Conservation (phyloP, 352 stramenopile genomes). For the Phytophthora foliorum region DNA sequence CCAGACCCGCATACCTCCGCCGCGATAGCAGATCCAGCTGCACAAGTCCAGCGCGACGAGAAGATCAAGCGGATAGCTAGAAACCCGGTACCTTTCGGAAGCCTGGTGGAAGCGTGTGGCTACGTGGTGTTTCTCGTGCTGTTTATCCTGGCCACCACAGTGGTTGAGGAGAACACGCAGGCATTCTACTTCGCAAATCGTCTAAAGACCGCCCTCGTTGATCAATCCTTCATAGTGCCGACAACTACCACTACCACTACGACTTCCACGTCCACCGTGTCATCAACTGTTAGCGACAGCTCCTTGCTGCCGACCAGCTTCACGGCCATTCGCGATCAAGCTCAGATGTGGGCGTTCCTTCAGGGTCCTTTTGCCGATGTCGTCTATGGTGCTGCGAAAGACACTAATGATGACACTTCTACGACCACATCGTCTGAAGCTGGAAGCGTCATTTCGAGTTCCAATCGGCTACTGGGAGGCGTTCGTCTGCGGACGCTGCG, state of each 20-base stretch:
- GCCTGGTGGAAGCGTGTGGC: slow-evolving; percentile 54
- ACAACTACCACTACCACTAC: slow-evolving; percentile 11
- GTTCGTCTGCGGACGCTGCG: slow-evolving; percentile 68
- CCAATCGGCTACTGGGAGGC: slow-evolving; percentile 62
- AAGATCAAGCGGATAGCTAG: slow-evolving; percentile 52
- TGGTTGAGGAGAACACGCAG: slow-evolving; percentile 56
- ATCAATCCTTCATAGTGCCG: slow-evolving; percentile 56
- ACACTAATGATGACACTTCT: slow-evolving; percentile 20
- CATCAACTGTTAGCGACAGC: slow-evolving; percentile 8
- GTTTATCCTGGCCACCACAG: slow-evolving; percentile 61
- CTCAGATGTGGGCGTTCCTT: slow-evolving; percentile 73
- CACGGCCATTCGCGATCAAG: slow-evolving; percentile 60
- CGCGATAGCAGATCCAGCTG: slow-evolving; percentile 5
- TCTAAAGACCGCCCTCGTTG: slow-evolving; percentile 54
- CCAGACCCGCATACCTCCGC: slow-evolving; percentile 10
- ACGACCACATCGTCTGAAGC: slow-evolving; percentile 10
- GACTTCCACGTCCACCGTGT: slow-evolving; percentile 23
- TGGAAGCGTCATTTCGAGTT: slow-evolving; percentile 50
- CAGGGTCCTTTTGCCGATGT: slow-evolving; percentile 66
- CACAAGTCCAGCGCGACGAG: slow-evolving; percentile 40
- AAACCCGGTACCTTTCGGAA: slow-evolving; percentile 59
- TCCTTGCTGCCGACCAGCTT: slow-evolving; percentile 52
- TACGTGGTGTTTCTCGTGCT: slow-evolving; percentile 67
- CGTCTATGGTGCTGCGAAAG: slow-evolving; percentile 46
- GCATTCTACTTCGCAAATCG: slow-evolving; percentile 77